Evolutionary conservation across 768 basidiomycete genomes (phyloP), one percentile per base, ranked within the genome.

Genomic region (Pleurotus sapidus): DNA sequence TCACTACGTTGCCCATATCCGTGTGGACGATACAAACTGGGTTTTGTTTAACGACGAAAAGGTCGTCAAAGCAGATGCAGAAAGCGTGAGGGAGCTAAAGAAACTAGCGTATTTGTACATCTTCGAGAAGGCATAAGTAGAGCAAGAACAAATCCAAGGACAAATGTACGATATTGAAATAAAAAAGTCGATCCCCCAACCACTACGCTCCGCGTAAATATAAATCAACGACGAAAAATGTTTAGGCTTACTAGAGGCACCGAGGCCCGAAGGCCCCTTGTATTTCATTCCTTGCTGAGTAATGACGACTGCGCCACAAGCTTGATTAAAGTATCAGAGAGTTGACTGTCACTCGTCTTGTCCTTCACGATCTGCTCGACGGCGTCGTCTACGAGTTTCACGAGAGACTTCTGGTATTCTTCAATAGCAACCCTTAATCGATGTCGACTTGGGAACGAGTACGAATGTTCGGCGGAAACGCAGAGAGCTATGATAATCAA

Each of bases 41-140:
- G 89, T 95, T 56, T 70, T 98, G 65, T 97, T 95, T 70, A 97
- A 98, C 64, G 96, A 98, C 67, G 94, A 95, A 74, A 96, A 95
- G 74, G 95, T 95, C 3, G 95, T 97, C 8, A 86, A 82, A 70
- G 95, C 95, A 3, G 93, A 96, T 66, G 77, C 70, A 58, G 84
- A 89, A 69, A 93, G 91, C 66, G 91, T 95, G 25, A 79, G 71
- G n/a, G 84, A 85, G 56, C 73, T 98, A 76, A 89, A 90, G 74
- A 79, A 80, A 69, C 68, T 94, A 68, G 96, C 95, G 40, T 98
- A 99, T 78, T 72, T 99, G 77, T 99, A 96, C 72, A 75, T 98
- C 18, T 98, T 94, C 67, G 92, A 95, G 77, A 81, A 78, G 71
- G 70, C 77, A 43, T 80, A 62, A 56, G 25, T 42, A 20, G 23